Evolutionary conservation across 768 basidiomycete species (phyloP).

Genomic region (Lactarius trivialis): DNA sequence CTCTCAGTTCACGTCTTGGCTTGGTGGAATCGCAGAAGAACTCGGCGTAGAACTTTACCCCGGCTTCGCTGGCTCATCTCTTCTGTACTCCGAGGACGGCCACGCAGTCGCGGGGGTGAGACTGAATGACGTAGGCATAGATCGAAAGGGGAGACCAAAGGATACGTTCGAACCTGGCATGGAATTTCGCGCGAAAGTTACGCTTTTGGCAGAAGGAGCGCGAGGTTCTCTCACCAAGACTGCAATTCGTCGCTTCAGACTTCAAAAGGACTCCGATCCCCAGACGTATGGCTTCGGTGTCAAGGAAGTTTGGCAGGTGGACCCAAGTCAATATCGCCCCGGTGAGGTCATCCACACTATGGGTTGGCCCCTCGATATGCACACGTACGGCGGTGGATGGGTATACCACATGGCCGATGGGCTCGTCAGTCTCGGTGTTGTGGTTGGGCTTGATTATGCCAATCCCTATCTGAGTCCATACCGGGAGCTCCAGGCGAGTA

Average conservation of each 20-base stretch:
- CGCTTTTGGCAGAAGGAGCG: constrained; percentile 90
- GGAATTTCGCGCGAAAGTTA: constrained; percentile 89
- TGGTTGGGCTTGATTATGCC: constrained; percentile 89
- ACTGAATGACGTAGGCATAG: constrained; percentile 92
- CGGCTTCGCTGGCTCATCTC: constrained; percentile 86
- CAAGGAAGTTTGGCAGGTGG: constrained; percentile 96
- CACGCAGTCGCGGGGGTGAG: constrained; percentile 66
- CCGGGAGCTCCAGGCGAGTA: constrained; percentile 79
- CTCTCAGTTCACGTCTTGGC: constrained; percentile 84
- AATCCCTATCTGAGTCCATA: constrained; percentile 93
- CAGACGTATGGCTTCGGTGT: constrained; percentile 96
- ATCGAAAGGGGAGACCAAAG: constrained; percentile 68
- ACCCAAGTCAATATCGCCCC: constrained; percentile 51
- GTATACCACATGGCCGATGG: constrained; percentile 94
- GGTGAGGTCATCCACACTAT: constrained; percentile 90
- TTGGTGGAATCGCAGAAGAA: constrained; percentile 77
- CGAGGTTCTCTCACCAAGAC: constrained; percentile 88
- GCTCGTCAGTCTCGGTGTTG: constrained; percentile 84
- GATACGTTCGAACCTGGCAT: constrained; percentile 92
- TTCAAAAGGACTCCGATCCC: constrained; percentile 63
- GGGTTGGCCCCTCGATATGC: constrained; percentile 83
- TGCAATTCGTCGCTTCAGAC: constrained; percentile 63
- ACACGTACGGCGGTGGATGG: constrained; percentile 89
- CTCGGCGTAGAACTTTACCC: constrained; percentile 93
- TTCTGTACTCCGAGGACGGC: constrained; percentile 64